These are phyloP conservation scores for Pyrenophora teres DNA, from an alignment of 2,329 filamentous ascomycete species.

Conservation along the genomic window DNA sequence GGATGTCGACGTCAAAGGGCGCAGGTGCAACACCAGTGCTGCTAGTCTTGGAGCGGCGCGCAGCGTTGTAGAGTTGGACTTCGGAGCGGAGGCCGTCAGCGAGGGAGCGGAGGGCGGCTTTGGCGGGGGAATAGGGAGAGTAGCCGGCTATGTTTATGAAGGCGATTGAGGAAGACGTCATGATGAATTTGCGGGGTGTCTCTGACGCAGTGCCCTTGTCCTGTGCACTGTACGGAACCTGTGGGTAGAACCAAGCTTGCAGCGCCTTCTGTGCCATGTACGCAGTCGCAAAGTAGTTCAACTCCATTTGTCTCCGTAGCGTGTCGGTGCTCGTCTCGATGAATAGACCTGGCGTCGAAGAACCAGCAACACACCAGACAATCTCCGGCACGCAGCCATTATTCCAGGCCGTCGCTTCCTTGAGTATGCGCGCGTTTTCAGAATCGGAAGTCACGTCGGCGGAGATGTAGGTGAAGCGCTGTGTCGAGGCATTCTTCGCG, in stretches of 20 bases:
- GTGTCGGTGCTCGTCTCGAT: constrained; percentile 70
- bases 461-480: constrained; percentile 82
- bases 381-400: constrained; percentile 73
- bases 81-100: constrained; percentile 85
- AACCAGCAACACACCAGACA: constrained; percentile 88
- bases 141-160: constrained; percentile 84
- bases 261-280: constrained; percentile 85
- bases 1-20: constrained; percentile 73
- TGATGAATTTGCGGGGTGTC: constrained; percentile 75
- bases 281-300: constrained; percentile 85
- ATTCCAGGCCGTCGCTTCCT: constrained; percentile 80
- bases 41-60: constrained; percentile 46
- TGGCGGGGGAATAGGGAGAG: constrained; percentile 78
- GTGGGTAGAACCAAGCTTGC: constrained; percentile 68
- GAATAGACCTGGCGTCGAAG: constrained; percentile 75
- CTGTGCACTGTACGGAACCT: constrained; percentile 46
- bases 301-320: constrained; percentile 80
- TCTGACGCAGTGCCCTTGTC: constrained; percentile 18
- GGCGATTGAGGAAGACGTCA: constrained; percentile 78
- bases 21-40: constrained; percentile 46
- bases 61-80: constrained; percentile 79
- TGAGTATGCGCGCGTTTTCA: constrained; percentile 72
- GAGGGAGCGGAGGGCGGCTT: constrained; percentile 81
- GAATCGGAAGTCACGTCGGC: constrained; percentile 76
- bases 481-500: constrained; percentile 67